These are phyloP conservation scores for Spencermartinsiella ligniputridi DNA, from an alignment of 1,139 yeast species.

Conservation along the genomic window DNA sequence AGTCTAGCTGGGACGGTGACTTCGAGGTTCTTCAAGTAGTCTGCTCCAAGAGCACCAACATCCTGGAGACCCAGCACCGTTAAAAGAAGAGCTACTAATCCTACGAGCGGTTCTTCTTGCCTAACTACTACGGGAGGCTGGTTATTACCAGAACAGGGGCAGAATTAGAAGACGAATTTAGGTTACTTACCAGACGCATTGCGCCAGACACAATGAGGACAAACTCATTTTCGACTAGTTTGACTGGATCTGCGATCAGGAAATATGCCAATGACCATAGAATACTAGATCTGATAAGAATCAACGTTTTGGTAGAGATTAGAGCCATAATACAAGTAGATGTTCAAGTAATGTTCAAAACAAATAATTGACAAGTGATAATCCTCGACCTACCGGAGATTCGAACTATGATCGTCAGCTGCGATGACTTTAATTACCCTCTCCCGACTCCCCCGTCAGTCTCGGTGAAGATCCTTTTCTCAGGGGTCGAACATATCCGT, in stretches of 20 bases:
- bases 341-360: too few species aligned
- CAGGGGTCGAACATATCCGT: too few species aligned
- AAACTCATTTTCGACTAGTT: slow-evolving; percentile 40
- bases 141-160: too few species aligned
- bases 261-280: slow-evolving; percentile 42
- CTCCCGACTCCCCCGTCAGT: too few species aligned
- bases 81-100: slow-evolving; percentile 42
- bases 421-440: too few species aligned
- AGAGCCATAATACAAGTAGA: slow-evolving; percentile 28
- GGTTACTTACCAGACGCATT: slow-evolving; percentile 42
- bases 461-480: too few species aligned
- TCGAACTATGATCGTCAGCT: too few species aligned
- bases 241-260: slow-evolving; percentile 37
- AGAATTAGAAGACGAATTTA: too few species aligned
- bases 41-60: slow-evolving; percentile 24
- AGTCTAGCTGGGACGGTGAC: slow-evolving; percentile 67
- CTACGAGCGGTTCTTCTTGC: slow-evolving; percentile 40
- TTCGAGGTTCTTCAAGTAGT: slow-evolving; percentile 51
- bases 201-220: slow-evolving; percentile 53
- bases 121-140: slow-evolving; percentile 8
- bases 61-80: slow-evolving; percentile 32
- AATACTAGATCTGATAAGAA: slow-evolving; percentile 38
- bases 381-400: too few species aligned
- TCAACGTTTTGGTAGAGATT: slow-evolving; percentile 25
- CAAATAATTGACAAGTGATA: too few species aligned